Conservation (phyloP, 306 rosid species). For the Dicorynia guianensis region DNA sequence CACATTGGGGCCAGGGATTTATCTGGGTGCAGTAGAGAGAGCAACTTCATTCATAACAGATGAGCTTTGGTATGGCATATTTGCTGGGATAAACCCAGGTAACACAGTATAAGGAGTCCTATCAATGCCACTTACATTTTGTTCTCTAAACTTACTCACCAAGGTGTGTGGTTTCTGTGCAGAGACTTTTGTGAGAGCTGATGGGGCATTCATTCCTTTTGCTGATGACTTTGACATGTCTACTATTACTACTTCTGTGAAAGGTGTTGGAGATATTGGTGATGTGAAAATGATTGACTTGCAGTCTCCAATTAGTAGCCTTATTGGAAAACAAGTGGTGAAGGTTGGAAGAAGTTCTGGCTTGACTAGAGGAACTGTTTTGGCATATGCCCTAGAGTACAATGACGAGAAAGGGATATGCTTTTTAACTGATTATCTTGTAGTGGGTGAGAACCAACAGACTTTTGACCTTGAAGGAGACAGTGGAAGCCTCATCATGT, state of each 20-base stretch:
- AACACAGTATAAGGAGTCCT: constrained; percentile 32
- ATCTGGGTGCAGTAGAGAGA: constrained; percentile 99
- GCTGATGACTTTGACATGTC: constrained; percentile 97
- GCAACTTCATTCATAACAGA: constrained; percentile 98
- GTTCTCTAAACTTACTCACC: constrained; percentile 7
- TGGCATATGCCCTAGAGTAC: constrained; percentile 97
- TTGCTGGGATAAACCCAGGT: constrained; percentile 99
- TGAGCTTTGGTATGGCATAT: constrained; percentile 98
- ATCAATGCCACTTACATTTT: background rate
- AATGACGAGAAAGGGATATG: constrained; percentile 99
- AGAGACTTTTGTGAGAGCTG: constrained; percentile 99
- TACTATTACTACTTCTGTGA: constrained; percentile 82
- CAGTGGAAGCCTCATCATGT: constrained; percentile 95
- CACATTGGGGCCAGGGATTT: constrained; percentile 95
- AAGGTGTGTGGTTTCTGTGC: constrained; percentile 43
- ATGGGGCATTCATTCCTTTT: constrained; percentile 97
- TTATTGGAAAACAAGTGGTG: constrained; percentile 93
- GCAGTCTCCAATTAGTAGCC: constrained; percentile 88
- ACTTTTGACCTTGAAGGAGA: constrained; percentile 99
- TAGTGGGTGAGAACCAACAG: constrained; percentile 98
- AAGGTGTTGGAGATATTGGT: constrained; percentile 90
- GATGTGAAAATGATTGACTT: constrained; percentile 82
- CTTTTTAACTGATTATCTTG: constrained; percentile 97
- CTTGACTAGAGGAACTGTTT: constrained; percentile 88
- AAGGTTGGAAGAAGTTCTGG: constrained; percentile 99